Evolutionary conservation across 345 rosid genomes (phyloP).

Genomic region (Citrus hindsii): DNA sequence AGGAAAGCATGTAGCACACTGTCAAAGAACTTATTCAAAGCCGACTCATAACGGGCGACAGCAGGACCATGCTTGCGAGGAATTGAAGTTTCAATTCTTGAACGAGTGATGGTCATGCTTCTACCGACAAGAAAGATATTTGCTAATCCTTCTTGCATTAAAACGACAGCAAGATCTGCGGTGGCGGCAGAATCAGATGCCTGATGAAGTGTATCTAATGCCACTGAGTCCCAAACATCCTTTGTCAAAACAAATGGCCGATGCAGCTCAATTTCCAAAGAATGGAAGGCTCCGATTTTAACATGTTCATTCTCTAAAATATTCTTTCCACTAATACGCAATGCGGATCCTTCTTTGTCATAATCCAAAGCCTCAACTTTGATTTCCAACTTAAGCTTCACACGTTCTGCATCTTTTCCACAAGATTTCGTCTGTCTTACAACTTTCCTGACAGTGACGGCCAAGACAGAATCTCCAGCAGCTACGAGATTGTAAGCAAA

Average conservation of each 20-base stretch:
- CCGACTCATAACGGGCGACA: constrained; percentile 85
- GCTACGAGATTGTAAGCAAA: not conserved
- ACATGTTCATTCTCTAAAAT: constrained; percentile 70
- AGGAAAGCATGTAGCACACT: constrained; percentile 86
- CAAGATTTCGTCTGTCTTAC: constrained; percentile 65
- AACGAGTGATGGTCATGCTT: constrained; percentile 7
- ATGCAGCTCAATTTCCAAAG: constrained; percentile 37
- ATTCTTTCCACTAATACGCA: constrained; percentile 88
- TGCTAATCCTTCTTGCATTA: constrained; percentile 97
- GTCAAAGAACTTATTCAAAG: constrained; percentile 80
- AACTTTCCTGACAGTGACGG: constrained; percentile 55
- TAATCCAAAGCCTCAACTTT: constrained; percentile 78
- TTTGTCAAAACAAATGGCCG: constrained; percentile 83
- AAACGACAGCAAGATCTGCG: constrained; percentile 84
- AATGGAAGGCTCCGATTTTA: constrained; percentile 62
- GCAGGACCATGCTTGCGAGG: constrained; percentile 99
- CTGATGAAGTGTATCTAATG: constrained; percentile 69
- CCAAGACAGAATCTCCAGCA: not conserved
- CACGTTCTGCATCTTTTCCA: constrained; percentile 81
- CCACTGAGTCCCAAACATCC: constrained; percentile 81
- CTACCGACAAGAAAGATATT: constrained; percentile 71
- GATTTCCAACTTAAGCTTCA: constrained; percentile 70
- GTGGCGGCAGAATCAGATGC: constrained; percentile 78
- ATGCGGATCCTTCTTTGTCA: constrained; percentile 69
- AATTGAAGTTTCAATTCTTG: constrained; percentile 7